Percentiles rank a stretch among this genome's conserved stretches.
Evolutionary conservation across 352 stramenopile species (phyloP).

Genomic region (Chrysophaeum taylorii): DNA sequence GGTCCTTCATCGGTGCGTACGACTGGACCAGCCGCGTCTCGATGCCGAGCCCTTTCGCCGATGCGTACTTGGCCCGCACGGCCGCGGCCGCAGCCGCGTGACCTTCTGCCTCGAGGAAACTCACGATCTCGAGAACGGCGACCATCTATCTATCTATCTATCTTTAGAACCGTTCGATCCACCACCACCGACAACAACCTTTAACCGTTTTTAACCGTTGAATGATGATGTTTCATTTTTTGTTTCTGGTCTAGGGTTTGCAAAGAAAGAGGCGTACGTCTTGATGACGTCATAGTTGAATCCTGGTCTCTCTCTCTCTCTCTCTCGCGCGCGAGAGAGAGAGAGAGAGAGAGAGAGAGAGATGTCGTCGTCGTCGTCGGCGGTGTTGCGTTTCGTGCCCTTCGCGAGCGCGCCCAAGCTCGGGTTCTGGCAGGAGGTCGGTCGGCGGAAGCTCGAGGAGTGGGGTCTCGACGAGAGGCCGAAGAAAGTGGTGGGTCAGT

Average conservation of each 20-base stretch:
- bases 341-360: too few species aligned
- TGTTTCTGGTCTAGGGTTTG: too few species aligned
- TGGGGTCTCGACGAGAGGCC: slow-evolving; percentile 4
- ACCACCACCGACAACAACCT: too few species aligned
- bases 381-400: neutral
- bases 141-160: too few species aligned
- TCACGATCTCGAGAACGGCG: neutral
- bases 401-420: slow-evolving; percentile 7
- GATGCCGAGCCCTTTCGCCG: neutral
- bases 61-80: neutral
- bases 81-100: neutral
- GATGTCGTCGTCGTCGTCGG: neutral
- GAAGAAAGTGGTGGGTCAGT: neutral
- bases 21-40: slow-evolving; percentile 6
- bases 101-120: neutral
- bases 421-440: slow-evolving; percentile 2
- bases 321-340: too few species aligned
- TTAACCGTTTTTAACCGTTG: too few species aligned
- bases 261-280: too few species aligned
- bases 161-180: too few species aligned
- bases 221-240: too few species aligned
- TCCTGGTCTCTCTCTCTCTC: too few species aligned
- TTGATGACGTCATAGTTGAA: too few species aligned
- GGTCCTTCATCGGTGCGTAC: slow-evolving; percentile 50
- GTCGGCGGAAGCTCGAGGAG: neutral